A percentile compares a stretch with the other conserved stretches of the same genome.
Conservation (phyloP, 805 yeast species). For the Nakazawaea wyomingensis region DNA sequence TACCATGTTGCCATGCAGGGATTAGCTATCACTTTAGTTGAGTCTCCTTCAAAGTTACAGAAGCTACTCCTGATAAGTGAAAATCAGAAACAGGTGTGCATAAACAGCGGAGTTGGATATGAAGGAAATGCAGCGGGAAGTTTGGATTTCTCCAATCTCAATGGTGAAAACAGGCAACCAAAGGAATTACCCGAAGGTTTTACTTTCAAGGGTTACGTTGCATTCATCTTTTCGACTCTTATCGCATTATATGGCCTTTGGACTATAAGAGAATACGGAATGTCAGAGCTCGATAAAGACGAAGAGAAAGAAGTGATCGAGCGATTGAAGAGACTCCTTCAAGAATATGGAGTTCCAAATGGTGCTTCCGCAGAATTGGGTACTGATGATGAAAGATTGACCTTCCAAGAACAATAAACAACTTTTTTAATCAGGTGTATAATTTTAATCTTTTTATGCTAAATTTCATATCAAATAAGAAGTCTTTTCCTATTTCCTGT, state of each 20-base stretch:
- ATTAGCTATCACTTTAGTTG: constrained; percentile 64
- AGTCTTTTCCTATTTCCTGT: no score
- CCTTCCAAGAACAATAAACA: background rate
- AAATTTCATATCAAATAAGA: no score
- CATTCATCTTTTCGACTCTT: constrained; percentile 47
- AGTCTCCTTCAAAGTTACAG: constrained; percentile 57
- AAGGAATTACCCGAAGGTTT: constrained; percentile 65
- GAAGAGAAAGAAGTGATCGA: constrained; percentile 24
- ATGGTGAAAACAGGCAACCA: constrained; percentile 58
- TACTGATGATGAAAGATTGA: background rate
- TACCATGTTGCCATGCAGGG: constrained; percentile 79
- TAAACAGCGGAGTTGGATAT: constrained; percentile 36
- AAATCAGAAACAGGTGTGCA: constrained; percentile 48
- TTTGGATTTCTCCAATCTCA: constrained; percentile 44
- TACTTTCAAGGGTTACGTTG: constrained; percentile 64
- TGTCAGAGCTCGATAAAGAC: constrained; percentile 52
- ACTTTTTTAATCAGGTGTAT: no score
- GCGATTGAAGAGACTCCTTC: constrained; percentile 1
- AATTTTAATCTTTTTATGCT: no score
- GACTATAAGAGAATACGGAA: constrained; percentile 58
- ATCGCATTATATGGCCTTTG: constrained; percentile 57
- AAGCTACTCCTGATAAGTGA: constrained; percentile 36
- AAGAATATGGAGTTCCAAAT: background rate
- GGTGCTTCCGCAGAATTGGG: background rate
- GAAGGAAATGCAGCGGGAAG: constrained; percentile 76